These are phyloP conservation scores for Xylaria cubensis DNA, from an alignment of 495 filamentous ascomycete species.

Conservation along the genomic window DNA sequence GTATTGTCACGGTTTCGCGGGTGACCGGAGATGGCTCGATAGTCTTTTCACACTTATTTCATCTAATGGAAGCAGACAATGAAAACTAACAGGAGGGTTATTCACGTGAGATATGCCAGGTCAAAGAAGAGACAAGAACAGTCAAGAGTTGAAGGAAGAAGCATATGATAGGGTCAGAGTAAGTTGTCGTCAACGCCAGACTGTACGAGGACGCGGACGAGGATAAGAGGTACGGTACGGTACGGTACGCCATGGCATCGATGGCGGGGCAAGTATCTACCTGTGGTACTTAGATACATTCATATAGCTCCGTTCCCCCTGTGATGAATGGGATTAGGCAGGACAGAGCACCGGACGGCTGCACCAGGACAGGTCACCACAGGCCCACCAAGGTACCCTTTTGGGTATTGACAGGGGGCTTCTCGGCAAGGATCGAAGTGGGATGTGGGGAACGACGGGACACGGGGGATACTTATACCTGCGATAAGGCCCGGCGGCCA, in stretches of 20 bases:
- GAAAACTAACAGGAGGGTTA: background rate
- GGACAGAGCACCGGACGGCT: slow-evolving; percentile 6
- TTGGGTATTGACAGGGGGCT: slow-evolving; percentile 19
- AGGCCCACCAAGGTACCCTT: slow-evolving; percentile 9
- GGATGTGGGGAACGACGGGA: background rate
- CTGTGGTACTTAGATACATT: background rate
- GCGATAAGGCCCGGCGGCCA: slow-evolving; percentile 1
- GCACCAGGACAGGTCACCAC: slow-evolving; percentile 26
- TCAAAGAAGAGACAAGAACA: slow-evolving; percentile 12
- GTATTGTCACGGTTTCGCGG: slow-evolving; percentile 25
- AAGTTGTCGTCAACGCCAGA: slow-evolving; percentile 20
- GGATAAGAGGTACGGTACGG: slow-evolving; percentile 2
- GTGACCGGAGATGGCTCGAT: slow-evolving; percentile 2
- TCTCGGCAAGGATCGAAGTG: slow-evolving; percentile 5
- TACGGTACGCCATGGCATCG: background rate
- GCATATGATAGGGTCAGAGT: slow-evolving; percentile 19
- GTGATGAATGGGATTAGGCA: slow-evolving; percentile 22
- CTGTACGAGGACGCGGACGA: slow-evolving; percentile 18
- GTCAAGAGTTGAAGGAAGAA: slow-evolving; percentile 6
- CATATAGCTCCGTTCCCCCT: background rate
- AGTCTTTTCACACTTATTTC: slow-evolving; percentile 10
- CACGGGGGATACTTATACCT: background rate
- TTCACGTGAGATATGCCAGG: slow-evolving; percentile 18
- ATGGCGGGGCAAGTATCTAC: slow-evolving; percentile 21
- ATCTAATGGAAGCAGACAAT: slow-evolving; percentile 10